Base-by-base conservation (phyloP, 2,329 filamentous ascomycete species). In the Coniochaeta ligniaria region DNA sequence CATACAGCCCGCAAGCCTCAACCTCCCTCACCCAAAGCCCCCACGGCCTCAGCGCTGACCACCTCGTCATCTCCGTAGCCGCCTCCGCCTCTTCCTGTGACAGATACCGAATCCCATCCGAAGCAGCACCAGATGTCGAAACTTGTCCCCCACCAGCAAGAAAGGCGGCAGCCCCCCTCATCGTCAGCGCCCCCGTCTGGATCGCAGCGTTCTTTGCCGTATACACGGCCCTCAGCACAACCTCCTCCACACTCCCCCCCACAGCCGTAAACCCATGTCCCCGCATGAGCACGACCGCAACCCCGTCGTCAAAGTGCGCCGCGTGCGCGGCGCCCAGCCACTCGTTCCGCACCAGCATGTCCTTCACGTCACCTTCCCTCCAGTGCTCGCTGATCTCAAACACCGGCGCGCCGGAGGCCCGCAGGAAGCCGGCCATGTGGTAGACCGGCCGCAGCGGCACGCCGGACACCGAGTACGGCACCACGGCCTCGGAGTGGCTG, bases 361-460 rank as follows among this genome's bases (percentile, higher is more conserved):
- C 73, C 45, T 70, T 68, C 2, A 59, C 60, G 55, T 75, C 71
- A 9, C 57, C 65, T 14, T 62, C 47, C 7, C 64, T 36, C 58
- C 72, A 69, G 14, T 67, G 58, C 9, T 71, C 59, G 1, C 64
- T 62, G 24, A 71, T 71, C 50, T 78, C 72, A 57, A 64, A 76
- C 14, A 71, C 65, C 16, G 70, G 72, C 3, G 66, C 68, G 38
- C 67, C 69, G 43, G 66, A 61, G 17, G 67, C 59, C 1, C 75
- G 73, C 1, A 80, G 64, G 58, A 80, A 80, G 0, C 75, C 76
- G 5, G 73, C 74, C 69, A 78, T 75, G 62, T 80, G 77, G 61
- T 71, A 74, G 47, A 68, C 70, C 2, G 80, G 73, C 7, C 69
- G 69, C 61, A 83, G 66, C 1, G 72, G 71, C 9, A 76, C 72